Evolutionary conservation across 805 yeast genomes (phyloP).

Genomic region (Jamesozyma hellenica): DNA sequence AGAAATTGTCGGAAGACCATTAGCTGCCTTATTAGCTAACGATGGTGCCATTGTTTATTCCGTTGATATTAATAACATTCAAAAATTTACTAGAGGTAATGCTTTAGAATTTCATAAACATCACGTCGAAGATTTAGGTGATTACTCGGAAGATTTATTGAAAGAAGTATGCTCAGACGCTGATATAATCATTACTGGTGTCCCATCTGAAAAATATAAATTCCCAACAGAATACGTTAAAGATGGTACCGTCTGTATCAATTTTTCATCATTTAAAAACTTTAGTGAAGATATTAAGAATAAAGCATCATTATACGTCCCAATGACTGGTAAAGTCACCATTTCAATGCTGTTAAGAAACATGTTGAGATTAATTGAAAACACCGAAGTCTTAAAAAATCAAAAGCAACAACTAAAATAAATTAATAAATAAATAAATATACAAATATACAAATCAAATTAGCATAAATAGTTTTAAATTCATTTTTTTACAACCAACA

Average conservation of each 20-base stretch:
- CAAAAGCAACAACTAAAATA: too few species aligned
- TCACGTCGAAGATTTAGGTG: constrained; percentile 53
- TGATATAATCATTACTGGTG: constrained; percentile 94
- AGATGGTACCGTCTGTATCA: constrained; percentile 84
- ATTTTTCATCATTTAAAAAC: constrained; percentile 83
- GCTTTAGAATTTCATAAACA: constrained; percentile 76
- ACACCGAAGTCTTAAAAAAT: constrained; percentile 29
- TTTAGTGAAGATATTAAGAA: constrained; percentile 74
- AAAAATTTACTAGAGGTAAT: constrained; percentile 88
- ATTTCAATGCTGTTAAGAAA: constrained; percentile 90
- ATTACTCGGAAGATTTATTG: constrained; percentile 33
- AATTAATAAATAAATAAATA: too few species aligned
- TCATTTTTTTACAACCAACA: too few species aligned
- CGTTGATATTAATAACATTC: constrained; percentile 77
- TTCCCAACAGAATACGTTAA: constrained; percentile 73
- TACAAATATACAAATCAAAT: too few species aligned
- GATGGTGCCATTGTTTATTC: constrained; percentile 97
- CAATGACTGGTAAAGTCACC: constrained; percentile 93
- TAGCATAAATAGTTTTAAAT: too few species aligned
- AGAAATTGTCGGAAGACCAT: constrained; percentile 94
- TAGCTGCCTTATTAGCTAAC: constrained; percentile 90
- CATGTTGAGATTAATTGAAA: constrained; percentile 68
- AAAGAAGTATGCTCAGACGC: constrained; percentile 61
- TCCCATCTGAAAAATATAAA: constrained; percentile 73
- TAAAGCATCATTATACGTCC: constrained; percentile 85